Conservation (phyloP, 2,329 filamentous ascomycete species). For the Xylariaceae sp. region DNA sequence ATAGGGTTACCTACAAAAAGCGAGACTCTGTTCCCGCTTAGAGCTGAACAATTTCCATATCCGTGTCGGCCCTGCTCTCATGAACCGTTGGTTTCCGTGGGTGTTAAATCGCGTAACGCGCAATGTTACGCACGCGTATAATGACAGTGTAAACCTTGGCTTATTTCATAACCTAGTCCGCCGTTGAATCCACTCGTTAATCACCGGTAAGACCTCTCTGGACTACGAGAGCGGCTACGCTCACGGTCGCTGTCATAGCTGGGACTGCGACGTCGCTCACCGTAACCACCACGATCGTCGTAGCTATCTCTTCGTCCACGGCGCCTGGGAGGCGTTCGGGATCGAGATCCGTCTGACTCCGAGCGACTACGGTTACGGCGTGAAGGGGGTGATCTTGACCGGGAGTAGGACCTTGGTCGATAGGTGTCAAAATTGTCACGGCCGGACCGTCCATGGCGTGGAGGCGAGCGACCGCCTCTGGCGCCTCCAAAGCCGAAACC, state of each 20-base stretch:
- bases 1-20: conserved; percentile 24
- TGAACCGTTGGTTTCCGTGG: conserved; percentile 7
- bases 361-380: conserved; percentile 43
- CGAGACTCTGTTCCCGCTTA: conserved; percentile 1
- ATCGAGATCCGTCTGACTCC: conserved; percentile 43
- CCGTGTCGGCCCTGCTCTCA: neutral
- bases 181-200: neutral
- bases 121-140: conserved; percentile 12
- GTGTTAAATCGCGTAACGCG: conserved; percentile 6
- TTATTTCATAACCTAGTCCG: neutral
- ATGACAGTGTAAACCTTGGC: neutral
- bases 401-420: conserved; percentile 62
- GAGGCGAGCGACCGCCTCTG: conserved; percentile 36
- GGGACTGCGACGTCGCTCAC: conserved; percentile 53
- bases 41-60: neutral
- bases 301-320: conserved; percentile 43
- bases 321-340: conserved; percentile 44
- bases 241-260: conserved; percentile 55
- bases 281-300: conserved; percentile 44
- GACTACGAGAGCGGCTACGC: conserved; percentile 49
- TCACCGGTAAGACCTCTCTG: conserved; percentile 46
- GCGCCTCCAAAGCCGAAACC: conserved; percentile 41
- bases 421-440: conserved; percentile 61
- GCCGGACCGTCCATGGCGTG: conserved; percentile 34
- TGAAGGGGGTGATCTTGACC: conserved; percentile 50